Base-by-base conservation (phyloP, 495 filamentous ascomycete genomes). In the Neurospora sp. region DNA sequence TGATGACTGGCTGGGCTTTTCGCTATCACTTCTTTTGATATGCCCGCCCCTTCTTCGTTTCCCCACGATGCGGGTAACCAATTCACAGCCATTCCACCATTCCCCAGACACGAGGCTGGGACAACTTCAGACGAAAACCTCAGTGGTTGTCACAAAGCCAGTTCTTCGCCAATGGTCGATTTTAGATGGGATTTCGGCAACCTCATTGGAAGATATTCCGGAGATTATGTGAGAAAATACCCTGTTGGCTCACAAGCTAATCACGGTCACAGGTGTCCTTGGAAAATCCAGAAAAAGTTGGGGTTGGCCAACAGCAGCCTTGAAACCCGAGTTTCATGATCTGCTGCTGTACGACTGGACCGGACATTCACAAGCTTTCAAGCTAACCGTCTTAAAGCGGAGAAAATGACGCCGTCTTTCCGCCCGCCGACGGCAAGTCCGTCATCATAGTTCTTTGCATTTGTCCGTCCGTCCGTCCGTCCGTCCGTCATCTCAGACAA, bases 121-220 rank as follows among this genome's bases (percentile, higher is more conserved):
- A 31, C 18, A 53, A 35, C 53, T 9, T 42, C 40, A 39, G 38
- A 70, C 3, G 16, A 0, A 27, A 38, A 16, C 18, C 37, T 77
- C 45, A 77, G 44, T 77, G 76, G 78, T 39, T 73, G 70, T 70
- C 42, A 35, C 71, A 71, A 38, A n/a, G 27, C 18, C 12, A 40
- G 41, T 76, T 77, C 71, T 41, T 41, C 70, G n/a, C 79, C 79
- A 81, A 81, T 80, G 20, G 70, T n/a, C 59, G 45, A 70, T 65
- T 72, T 74, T 42, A 38, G n/a, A 4, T 18, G 9, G 1, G 20
- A 39, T 31, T 38, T 69, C 27, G 12, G 31, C 35, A 16, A 9
- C 72, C 45, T 71, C 53, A 80, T 80, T 81, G 79, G 79, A 48
- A 73, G 76, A 70, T 74, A 77, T 71, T 14, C 53, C 53, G 27